A percentile compares a stretch with the other conserved stretches of the same genome.
phyloP scores from a whole-genome alignment of 768 basidiomycete species.

The Tylopilus rubrobrunneus region DNA sequence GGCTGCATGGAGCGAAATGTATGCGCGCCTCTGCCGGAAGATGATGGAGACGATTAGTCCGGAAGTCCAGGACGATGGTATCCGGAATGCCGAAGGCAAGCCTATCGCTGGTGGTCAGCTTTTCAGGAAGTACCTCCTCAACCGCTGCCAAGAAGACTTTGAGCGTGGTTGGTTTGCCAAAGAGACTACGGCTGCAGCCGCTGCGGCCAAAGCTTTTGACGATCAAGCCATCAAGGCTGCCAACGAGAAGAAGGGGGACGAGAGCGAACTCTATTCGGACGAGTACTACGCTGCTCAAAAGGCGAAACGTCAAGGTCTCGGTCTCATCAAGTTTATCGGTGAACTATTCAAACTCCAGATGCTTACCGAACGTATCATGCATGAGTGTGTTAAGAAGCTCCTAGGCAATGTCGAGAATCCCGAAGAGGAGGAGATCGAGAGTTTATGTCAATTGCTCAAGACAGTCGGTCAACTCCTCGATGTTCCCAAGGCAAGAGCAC shows the following conservation, averaged over 20 bases:
- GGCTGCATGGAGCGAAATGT: slow-evolving; percentile 95
- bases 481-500: slow-evolving; percentile 71
- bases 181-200: slow-evolving; percentile 82
- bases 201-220: slow-evolving; percentile 78
- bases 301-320: slow-evolving; percentile 95
- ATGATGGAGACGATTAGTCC: slow-evolving; percentile 92
- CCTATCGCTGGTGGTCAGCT: slow-evolving; percentile 91
- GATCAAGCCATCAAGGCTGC: slow-evolving; percentile 76
- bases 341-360: slow-evolving; percentile 99
- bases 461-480: slow-evolving; percentile 88
- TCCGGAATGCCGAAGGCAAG: slow-evolving; percentile 76
- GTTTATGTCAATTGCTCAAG: slow-evolving; percentile 85
- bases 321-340: slow-evolving; percentile 97
- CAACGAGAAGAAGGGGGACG: slow-evolving; percentile 52
- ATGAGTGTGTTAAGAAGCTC: slow-evolving; percentile 95
- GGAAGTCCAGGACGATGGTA: slow-evolving; percentile 84
- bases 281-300: slow-evolving; percentile 97
- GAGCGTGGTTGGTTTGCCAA: slow-evolving; percentile 93
- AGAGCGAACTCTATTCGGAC: slow-evolving; percentile 81
- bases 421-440: slow-evolving; percentile 97
- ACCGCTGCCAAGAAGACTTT: slow-evolving; percentile 97
- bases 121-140: slow-evolving; percentile 95
- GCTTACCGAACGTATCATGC: slow-evolving; percentile 97
- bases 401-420: slow-evolving; percentile 91
- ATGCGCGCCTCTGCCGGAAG: slow-evolving; percentile 90